Evolutionary conservation across 2,329 filamentous ascomycete species (phyloP), one percentile per base, ranked within the genome.

Genomic region (Cordyceps sp.): DNA sequence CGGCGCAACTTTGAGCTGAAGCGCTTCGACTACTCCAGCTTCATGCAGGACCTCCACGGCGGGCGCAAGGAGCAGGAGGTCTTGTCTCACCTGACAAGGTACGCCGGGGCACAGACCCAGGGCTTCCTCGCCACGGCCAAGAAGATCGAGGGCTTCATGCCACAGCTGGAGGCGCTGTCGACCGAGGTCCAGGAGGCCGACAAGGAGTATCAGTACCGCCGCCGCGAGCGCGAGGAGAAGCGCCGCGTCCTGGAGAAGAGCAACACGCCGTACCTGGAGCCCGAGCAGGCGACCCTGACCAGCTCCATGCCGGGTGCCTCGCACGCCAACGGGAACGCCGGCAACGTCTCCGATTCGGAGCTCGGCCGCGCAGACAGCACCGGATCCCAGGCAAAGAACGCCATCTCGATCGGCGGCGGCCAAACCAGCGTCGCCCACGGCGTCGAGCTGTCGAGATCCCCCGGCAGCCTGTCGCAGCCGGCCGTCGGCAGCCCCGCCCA

Each of bases 21-120:
- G 59, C 78, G 92, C 9, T 98, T 98, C 47, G 92, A 98, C 54
- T 98, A 98, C 53, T 96, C 88, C 4, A 93, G 84, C 12, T 98
- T 96, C 49, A 93, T 98, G 82, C 88, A 96, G 47, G 90, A 98
- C 59, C 66, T 98, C n/a, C 90, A 96, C 40, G 90, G 90, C 20
- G 90, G 90, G n/a, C 78, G 90, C 39, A 98, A 96, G 52, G 90
- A 98, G 46, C 90, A 96, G 48, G 90, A 98, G 52, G 82, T 98
- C 5, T 58, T 98, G 20, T 96, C 88, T 1, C 82, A 94, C 49
- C 65, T 98, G 21, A 98, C 90, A 2, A 88, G 79, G 49, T 98
- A 86, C 51, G 92, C 92, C 9, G 85, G 93, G 50, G 74, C 78
- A 4, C 90, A 98, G 49, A 83, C 90, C 13, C 78, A 73, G 45